Conservation (phyloP, 2,329 filamentous ascomycete genomes). For the Aaosphaeria arxii region DNA sequence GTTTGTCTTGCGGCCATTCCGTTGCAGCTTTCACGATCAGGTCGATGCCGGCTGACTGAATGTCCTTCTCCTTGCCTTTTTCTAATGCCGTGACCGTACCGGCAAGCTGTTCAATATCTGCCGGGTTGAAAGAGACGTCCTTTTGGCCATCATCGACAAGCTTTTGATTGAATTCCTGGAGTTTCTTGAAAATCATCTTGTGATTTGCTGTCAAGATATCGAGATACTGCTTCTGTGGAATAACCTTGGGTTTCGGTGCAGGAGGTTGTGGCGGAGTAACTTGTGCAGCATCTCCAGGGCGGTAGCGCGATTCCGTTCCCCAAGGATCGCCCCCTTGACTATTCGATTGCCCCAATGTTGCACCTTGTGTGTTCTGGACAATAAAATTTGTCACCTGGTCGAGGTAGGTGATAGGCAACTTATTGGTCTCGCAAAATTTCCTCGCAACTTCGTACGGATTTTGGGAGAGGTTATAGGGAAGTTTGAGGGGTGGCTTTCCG, state of each 20-base stretch:
- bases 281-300: constrained; percentile 62
- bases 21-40: constrained; percentile 71
- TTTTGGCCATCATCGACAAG: constrained; percentile 70
- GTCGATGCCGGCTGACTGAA: constrained; percentile 55
- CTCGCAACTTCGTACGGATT: constrained; percentile 90
- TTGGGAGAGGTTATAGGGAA: constrained; percentile 90
- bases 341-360: constrained; percentile 66
- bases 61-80: constrained; percentile 30
- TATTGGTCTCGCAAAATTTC: constrained; percentile 86
- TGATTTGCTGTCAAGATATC: constrained; percentile 71
- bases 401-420: constrained; percentile 81
- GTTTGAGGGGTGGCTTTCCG: constrained; percentile 84
- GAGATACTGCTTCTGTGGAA: constrained; percentile 79
- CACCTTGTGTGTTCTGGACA: constrained; percentile 81
- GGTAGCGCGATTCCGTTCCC: constrained; percentile 75
- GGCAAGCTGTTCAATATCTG: constrained; percentile 63
- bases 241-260: constrained; percentile 52
- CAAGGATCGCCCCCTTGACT: constrained; percentile 64
- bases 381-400: constrained; percentile 95
- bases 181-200: constrained; percentile 70
- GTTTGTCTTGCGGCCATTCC: constrained; percentile 75
- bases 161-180: constrained; percentile 70
- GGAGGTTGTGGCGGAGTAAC: constrained; percentile 34
- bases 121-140: constrained; percentile 69
- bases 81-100: constrained; percentile 64